phyloP scores from a whole-genome alignment of 768 basidiomycete species.

The Mycena leptocephala region DNA sequence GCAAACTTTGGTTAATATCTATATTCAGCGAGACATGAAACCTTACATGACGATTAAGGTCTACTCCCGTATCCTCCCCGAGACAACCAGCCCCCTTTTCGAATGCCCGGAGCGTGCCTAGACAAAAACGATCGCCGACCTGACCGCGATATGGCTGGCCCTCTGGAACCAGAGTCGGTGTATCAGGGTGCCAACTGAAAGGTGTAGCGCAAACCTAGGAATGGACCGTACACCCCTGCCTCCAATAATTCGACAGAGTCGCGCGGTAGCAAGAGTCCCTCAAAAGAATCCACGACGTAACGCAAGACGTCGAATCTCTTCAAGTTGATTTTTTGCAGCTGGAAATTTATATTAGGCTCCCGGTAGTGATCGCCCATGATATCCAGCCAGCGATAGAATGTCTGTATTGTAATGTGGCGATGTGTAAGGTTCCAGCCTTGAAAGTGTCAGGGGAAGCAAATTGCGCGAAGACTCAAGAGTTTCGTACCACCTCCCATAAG shows the following conservation, averaged over 20 bases:
- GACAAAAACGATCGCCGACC: background rate
- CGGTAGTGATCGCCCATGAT: background rate
- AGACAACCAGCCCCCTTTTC: background rate
- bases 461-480: background rate
- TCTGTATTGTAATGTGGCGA: background rate
- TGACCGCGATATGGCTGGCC: background rate
- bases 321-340: background rate
- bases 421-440: constrained; percentile 10
- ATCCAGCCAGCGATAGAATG: constrained; percentile 22
- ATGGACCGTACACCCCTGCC: constrained; percentile 1
- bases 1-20: background rate
- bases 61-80: background rate
- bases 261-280: background rate
- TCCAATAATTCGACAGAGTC: constrained; percentile 8
- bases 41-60: background rate
- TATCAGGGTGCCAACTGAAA: background rate
- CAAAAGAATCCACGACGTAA: background rate
- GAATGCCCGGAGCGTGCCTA: background rate
- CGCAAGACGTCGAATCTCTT: background rate
- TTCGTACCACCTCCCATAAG: background rate
- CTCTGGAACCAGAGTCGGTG: background rate
- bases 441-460: background rate
- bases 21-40: background rate
- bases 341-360: background rate
- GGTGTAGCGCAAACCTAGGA: background rate